A percentile compares a stretch with the other conserved stretches of the same genome.
phyloP scores from a whole-genome alignment of 1,139 yeast genomes.

The Hyphopichia pseudoburtonii region DNA sequence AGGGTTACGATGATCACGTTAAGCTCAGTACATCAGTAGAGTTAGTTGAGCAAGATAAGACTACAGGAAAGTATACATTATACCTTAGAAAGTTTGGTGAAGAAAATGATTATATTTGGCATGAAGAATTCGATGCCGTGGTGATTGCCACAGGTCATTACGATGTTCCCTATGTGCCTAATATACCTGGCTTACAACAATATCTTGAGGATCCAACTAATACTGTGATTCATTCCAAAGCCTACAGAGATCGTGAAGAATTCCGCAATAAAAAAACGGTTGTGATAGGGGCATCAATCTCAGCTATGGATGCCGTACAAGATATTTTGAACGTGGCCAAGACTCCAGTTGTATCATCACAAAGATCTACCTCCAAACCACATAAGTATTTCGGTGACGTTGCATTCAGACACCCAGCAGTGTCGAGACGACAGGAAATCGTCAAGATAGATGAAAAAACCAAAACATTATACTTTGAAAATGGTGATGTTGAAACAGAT shows the following conservation, averaged over 20 bases:
- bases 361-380: conserved; percentile 44
- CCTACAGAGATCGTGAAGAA: conserved; percentile 27
- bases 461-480: conserved; percentile 27
- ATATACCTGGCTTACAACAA: conserved; percentile 39
- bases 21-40: conserved; percentile 36
- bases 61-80: conserved; percentile 38
- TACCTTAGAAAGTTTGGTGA: conserved; percentile 28
- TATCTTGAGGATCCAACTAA: conserved; percentile 24
- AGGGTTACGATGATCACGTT: conserved; percentile 26
- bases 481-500: conserved; percentile 22
- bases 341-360: conserved; percentile 23
- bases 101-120: conserved; percentile 22
- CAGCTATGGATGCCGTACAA: conserved; percentile 46
- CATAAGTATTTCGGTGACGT: conserved; percentile 43
- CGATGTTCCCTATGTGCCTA: conserved; percentile 33
- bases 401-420: conserved; percentile 34
- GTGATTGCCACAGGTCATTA: conserved; percentile 35
- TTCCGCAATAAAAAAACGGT: conserved; percentile 32
- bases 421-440: conserved; percentile 29
- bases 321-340: conserved; percentile 37
- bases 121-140: conserved; percentile 25
- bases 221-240: conserved; percentile 41
- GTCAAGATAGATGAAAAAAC: conserved; percentile 19
- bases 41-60: conserved; percentile 23
- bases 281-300: conserved; percentile 45